Conservation (phyloP, 1,284 basidiomycete species). For the Puccinia hordei region DNA sequence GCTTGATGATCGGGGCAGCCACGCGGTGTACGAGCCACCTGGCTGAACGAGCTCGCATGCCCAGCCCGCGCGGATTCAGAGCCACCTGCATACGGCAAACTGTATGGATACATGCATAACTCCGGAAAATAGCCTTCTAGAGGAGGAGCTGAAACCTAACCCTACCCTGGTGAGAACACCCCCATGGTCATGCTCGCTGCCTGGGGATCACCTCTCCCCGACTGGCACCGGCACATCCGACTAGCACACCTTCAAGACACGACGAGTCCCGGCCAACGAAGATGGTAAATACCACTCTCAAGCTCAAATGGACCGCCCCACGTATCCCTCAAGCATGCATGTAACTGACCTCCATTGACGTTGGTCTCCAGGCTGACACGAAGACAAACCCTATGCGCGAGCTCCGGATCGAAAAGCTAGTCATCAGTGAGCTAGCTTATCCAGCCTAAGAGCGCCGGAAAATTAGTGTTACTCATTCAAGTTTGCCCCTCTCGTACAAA, state of each 20-base stretch:
- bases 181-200: not conserved
- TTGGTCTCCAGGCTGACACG: slow-evolving; percentile 39
- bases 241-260: slow-evolving; percentile 20
- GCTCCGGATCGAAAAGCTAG: slow-evolving; percentile 49
- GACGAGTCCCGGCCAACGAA: slow-evolving; percentile 2
- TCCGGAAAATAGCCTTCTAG: not conserved
- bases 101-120: not conserved
- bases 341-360: not conserved
- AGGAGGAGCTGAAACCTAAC: slow-evolving; percentile 21
- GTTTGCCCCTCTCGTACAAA: slow-evolving; percentile 58
- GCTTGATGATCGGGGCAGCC: not conserved
- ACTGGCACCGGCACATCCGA: not conserved
- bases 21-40: not conserved
- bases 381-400: slow-evolving; percentile 51
- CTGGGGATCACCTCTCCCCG: not conserved
- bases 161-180: slow-evolving; percentile 26
- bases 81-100: not conserved
- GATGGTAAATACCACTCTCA: slow-evolving; percentile 27
- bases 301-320: not conserved
- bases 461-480: not conserved
- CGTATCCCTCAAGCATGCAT: not conserved
- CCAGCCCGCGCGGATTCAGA: not conserved
- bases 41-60: not conserved
- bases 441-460: not conserved
- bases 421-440: slow-evolving; percentile 45